Percentiles rank a stretch among this genome's conserved stretches.
Conservation (phyloP, 225 moss, liverwort and hornwort genomes). For the Physcomitrellopsis africana region DNA sequence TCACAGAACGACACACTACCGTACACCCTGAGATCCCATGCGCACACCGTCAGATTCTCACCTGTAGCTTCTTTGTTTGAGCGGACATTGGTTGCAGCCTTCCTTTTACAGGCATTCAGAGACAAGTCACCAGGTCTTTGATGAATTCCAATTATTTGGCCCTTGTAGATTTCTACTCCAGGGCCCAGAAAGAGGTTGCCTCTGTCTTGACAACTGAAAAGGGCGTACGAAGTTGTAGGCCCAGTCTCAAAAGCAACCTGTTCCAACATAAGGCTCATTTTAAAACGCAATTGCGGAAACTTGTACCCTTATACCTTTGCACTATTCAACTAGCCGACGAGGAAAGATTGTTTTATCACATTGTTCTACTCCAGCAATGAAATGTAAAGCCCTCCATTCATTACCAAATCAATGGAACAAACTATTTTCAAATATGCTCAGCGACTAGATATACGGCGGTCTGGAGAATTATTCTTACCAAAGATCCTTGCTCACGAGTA, state of each 20-base stretch:
- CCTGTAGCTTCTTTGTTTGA: slow-evolving; percentile 98
- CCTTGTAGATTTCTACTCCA: slow-evolving; percentile 84
- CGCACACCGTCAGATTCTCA: no score
- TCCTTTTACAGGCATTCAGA: slow-evolving; percentile 89
- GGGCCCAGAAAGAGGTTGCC: slow-evolving; percentile 78
- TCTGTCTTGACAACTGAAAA: slow-evolving; percentile 95
- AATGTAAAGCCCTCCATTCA: no score
- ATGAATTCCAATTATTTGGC: slow-evolving; percentile 95
- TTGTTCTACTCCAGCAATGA: no score
- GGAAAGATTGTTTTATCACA: no score
- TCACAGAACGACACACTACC: no score
- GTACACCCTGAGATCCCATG: no score
- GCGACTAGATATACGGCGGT: no score
- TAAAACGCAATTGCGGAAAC: background rate
- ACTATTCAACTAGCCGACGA: no score
- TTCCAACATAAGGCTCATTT: background rate
- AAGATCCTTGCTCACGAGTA: slow-evolving; percentile 93
- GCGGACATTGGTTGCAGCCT: slow-evolving; percentile 93
- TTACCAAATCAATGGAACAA: no score
- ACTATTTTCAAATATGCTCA: no score
- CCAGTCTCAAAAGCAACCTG: slow-evolving; percentile 96
- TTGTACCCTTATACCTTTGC: no score
- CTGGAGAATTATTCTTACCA: slow-evolving; percentile 52
- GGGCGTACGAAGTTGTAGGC: slow-evolving; percentile 81
- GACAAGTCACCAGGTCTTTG: slow-evolving; percentile 89